Conservation (phyloP, 352 stramenopile species). For the Peronospora belbahrii region DNA sequence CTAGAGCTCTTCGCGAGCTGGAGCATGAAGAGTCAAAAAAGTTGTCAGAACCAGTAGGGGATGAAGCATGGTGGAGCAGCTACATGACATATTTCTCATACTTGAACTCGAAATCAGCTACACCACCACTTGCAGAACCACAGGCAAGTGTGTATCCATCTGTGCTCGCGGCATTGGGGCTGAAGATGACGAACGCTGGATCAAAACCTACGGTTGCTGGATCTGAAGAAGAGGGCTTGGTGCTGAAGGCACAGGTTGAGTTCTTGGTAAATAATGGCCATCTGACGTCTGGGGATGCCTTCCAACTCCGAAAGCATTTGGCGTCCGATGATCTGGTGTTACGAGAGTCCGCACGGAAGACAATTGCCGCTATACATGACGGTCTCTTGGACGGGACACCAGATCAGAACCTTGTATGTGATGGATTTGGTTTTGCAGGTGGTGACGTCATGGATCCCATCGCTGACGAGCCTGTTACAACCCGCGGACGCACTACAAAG, state of each 20-base stretch:
- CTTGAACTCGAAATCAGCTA: conserved; percentile 21
- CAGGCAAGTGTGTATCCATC: conserved; percentile 25
- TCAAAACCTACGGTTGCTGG: neutral
- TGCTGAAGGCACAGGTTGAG: conserved; percentile 69
- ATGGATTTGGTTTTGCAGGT: conserved; percentile 26
- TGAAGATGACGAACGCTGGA: neutral
- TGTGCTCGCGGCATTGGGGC: conserved; percentile 8
- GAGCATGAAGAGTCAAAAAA: conserved; percentile 49
- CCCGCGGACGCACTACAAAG: neutral
- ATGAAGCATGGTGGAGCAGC: conserved; percentile 60
- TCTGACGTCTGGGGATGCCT: conserved; percentile 59
- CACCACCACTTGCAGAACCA: conserved; percentile 17
- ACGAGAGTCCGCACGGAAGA: conserved; percentile 45
- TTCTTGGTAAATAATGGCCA: conserved; percentile 59
- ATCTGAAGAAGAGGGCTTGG: conserved; percentile 27
- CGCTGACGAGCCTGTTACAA: conserved; percentile 1
- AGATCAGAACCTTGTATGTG: conserved; percentile 16
- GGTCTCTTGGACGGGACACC: conserved; percentile 32
- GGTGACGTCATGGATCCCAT: conserved; percentile 11
- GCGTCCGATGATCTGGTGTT: conserved; percentile 39
- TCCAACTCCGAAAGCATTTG: conserved; percentile 57
- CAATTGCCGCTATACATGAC: conserved; percentile 54
- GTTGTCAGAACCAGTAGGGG: conserved; percentile 30
- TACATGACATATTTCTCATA: conserved; percentile 49
- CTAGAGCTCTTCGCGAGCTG: conserved; percentile 50